Percentiles rank a stretch among this genome's conserved stretches.
Evolutionary conservation across 2,329 filamentous ascomycete species (phyloP).

Genomic region (Teratosphaeria zuluensis): DNA sequence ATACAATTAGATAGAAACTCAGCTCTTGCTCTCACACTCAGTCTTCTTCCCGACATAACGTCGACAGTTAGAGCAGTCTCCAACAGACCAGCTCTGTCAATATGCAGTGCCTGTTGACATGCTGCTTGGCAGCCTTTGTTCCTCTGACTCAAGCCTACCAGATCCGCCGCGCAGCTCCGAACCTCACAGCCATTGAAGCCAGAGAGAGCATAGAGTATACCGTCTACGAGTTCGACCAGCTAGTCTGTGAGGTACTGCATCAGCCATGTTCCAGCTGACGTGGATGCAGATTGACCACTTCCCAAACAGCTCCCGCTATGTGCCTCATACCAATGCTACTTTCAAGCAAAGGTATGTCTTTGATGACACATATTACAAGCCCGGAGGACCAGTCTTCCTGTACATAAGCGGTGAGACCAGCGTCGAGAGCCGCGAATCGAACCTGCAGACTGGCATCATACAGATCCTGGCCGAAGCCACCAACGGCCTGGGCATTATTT

Average conservation of each 20-base stretch:
- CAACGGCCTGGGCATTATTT: conserved; percentile 45
- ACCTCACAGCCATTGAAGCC: background rate
- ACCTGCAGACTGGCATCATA: conserved; percentile 61
- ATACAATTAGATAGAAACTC: background rate
- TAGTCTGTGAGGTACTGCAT: background rate
- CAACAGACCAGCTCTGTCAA: background rate
- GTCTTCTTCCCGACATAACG: background rate
- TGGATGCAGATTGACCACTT: conserved; percentile 59
- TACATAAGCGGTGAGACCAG: conserved; percentile 62
- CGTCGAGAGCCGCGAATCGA: conserved; percentile 53
- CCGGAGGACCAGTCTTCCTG: conserved; percentile 71
- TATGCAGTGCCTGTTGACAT: background rate
- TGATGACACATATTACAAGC: conserved; percentile 62
- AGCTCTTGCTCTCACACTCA: background rate
- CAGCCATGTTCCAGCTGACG: background rate
- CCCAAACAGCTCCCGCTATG: conserved; percentile 65
- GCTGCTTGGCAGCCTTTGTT: background rate
- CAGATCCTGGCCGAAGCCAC: conserved; percentile 46
- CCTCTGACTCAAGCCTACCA: background rate
- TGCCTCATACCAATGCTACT: conserved; percentile 58
- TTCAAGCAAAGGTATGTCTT: conserved; percentile 76
- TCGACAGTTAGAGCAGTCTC: background rate
- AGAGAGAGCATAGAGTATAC: background rate
- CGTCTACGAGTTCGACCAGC: background rate
- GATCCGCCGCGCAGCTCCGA: background rate